These are phyloP conservation scores for Penicillium glabrum DNA, from an alignment of 2,329 filamentous ascomycete genomes.

Conservation along the genomic window DNA sequence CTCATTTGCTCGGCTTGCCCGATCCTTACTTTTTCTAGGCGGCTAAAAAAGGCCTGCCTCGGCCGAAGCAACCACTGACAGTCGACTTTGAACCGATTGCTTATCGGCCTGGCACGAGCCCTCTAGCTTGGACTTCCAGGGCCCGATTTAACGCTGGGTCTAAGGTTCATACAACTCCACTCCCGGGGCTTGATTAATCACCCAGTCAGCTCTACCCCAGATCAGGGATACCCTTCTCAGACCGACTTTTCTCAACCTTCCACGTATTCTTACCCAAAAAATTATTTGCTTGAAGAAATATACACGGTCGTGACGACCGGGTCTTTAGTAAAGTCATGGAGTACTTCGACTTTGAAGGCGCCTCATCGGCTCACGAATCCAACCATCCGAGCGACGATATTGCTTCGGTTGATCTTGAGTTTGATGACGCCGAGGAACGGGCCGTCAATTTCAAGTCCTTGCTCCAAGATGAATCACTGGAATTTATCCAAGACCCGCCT, in stretches of 20 bases:
- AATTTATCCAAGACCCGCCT: conserved; percentile 35
- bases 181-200: conserved; percentile 19
- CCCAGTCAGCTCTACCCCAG: conserved; percentile 28
- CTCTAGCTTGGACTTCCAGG: background rate
- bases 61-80: conserved; percentile 2
- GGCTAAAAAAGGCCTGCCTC: background rate
- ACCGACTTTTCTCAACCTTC: conserved; percentile 15
- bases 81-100: conserved; percentile 9
- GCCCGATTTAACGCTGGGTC: conserved; percentile 6
- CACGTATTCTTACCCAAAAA: background rate
- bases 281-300: background rate
- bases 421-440: conserved; percentile 41
- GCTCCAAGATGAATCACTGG: conserved; percentile 42
- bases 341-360: conserved; percentile 50
- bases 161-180: conserved; percentile 14
- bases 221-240: conserved; percentile 22
- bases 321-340: conserved; percentile 31
- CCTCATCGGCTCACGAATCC: conserved; percentile 36
- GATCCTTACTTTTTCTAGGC: background rate
- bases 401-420: conserved; percentile 38
- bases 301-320: background rate
- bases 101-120: conserved; percentile 12
- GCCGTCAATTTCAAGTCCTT: conserved; percentile 41
- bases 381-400: conserved; percentile 39
- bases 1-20: background rate